Evolutionary conservation across 2,329 filamentous ascomycete species (phyloP), one percentile per base, ranked within the genome.

Genomic region (Coniochaeta prunicola): DNA sequence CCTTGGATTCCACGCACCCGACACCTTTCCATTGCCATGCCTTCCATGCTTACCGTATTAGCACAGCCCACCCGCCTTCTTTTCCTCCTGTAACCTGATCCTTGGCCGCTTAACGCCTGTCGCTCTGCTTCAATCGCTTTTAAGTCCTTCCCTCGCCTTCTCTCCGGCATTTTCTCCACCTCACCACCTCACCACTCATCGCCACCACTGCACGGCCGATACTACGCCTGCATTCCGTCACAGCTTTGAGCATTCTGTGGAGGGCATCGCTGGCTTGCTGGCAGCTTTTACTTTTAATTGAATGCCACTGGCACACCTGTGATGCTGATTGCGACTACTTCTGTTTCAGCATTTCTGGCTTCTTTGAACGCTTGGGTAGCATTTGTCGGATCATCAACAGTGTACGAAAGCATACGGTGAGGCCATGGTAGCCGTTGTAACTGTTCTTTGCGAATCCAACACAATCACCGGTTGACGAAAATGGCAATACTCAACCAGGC

Each of bases 401-500:
- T 30, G 10, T n/a, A 28, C 45, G n/a, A 8, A 10, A 50, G 5
- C 21, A 30, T 17, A 34, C 19, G 30, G 8, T 36, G 10, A 36
- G 53, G 53, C 53, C 53, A 55, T 36, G 53, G 12, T 36, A 36
- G 53, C 30, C 53, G 19, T 34, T n/a, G 53, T 34, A 13, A 53
- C 30, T 55, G n/a, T 34, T 36, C 30, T 33, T 55, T 13, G 28
- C 53, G 36, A 34, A 33, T 2, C 2, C 19, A 36, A 55, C 53
- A 55, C 53, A 36, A 34, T 12, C 4, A 7, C 28, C 28, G 13
- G 13, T 53, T 34, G 26, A 55, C 30, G 6, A 64, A 60, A 28
- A 66, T 72, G 69, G 61, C 63, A 3, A 24, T 69, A 28, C 57
- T 71, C 45, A 60, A 67, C 54, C 62, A 64, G 8, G 65, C 59